Conservation (phyloP, 2,329 filamentous ascomycete genomes). For the Fusarium equiseti region DNA sequence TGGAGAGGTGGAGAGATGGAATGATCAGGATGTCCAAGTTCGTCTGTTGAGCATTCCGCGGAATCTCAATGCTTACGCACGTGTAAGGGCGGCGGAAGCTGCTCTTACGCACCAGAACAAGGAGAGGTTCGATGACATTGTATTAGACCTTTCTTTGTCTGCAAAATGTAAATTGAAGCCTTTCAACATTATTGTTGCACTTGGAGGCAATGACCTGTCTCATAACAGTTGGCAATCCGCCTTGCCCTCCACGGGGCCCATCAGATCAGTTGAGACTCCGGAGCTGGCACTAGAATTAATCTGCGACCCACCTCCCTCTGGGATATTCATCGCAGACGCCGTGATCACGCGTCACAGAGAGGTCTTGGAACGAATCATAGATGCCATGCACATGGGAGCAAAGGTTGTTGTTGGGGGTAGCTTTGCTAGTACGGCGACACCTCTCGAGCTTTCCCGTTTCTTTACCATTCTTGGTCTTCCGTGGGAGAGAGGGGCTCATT, state of each 20-base stretch:
- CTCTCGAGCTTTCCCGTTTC: background rate
- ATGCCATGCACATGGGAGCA: background rate
- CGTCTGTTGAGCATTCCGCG: background rate
- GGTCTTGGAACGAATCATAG: background rate
- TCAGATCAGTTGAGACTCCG: background rate
- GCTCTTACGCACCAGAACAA: background rate
- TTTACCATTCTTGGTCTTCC: background rate
- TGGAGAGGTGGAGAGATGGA: background rate
- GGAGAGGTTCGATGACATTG: background rate
- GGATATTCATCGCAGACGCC: background rate
- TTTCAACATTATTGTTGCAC: background rate
- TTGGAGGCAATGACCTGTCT: background rate
- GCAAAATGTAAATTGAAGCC: rapidly evolving
- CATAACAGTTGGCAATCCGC: too few species aligned
- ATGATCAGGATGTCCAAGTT: rapidly evolving
- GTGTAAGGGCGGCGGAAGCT: background rate
- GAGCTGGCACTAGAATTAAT: background rate
- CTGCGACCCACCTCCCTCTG: background rate
- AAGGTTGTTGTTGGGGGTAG: background rate
- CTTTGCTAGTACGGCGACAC: background rate
- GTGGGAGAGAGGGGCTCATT: background rate
- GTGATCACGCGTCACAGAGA: background rate
- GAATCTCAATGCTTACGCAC: background rate
- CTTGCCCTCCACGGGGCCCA: too few species aligned
- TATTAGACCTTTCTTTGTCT: background rate